A percentile compares a stretch with the other conserved stretches of the same genome.
phyloP scores from a whole-genome alignment of 306 rosid genomes.

The Macrotyloma uniflorum region DNA sequence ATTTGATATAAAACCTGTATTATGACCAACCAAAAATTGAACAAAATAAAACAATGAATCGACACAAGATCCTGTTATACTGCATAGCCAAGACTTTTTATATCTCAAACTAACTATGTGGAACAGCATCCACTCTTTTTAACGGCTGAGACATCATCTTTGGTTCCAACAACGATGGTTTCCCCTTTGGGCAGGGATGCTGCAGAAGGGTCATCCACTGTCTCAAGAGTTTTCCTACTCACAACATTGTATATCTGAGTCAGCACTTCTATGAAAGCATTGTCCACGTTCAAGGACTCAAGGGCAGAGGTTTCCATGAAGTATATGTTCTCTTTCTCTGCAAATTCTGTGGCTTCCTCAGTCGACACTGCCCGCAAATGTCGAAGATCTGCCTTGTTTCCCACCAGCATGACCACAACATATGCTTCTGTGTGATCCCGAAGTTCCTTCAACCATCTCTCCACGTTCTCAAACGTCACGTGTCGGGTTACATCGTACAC shows the following conservation, averaged over 20 bases:
- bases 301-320: slow-evolving; percentile 89
- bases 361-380: slow-evolving; percentile 66
- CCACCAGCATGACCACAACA: slow-evolving; percentile 80
- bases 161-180: slow-evolving; percentile 56
- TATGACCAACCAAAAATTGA: slow-evolving; percentile 25
- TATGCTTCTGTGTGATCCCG: slow-evolving; percentile 76
- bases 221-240: slow-evolving; percentile 70
- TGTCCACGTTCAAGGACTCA: slow-evolving; percentile 76
- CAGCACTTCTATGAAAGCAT: slow-evolving; percentile 73
- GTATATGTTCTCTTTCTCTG: slow-evolving; percentile 66
- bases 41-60: slow-evolving; percentile 24
- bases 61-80: background rate
- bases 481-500: slow-evolving; percentile 79
- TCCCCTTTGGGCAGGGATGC: slow-evolving; percentile 60
- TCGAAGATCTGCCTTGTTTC: slow-evolving; percentile 79
- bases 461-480: slow-evolving; percentile 72
- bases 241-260: slow-evolving; percentile 70
- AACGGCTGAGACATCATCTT: slow-evolving; percentile 75
- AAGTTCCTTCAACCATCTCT: slow-evolving; percentile 86
- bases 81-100: slow-evolving; percentile 7
- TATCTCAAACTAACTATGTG: slow-evolving; percentile 44
- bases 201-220: slow-evolving; percentile 56
- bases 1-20: background rate
- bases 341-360: slow-evolving; percentile 60
- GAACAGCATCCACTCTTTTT: slow-evolving; percentile 72